Conservation (phyloP, 805 yeast genomes). For the Schwanniomyces polymorphus region DNA sequence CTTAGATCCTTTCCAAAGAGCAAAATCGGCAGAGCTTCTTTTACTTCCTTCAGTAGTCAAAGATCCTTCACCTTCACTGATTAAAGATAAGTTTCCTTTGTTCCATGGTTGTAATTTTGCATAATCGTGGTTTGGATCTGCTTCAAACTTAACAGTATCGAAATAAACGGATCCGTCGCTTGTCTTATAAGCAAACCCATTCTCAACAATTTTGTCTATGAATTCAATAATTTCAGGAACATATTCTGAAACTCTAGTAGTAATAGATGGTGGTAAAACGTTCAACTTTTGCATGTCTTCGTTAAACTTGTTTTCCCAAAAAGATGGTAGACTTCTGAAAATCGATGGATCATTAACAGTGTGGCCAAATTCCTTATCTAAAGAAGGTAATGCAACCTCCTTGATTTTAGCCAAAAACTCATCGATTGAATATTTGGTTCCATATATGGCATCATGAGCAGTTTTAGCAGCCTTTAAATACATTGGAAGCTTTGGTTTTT, state of each 20-base stretch:
- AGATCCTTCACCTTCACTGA: slow-evolving; percentile 95
- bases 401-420: slow-evolving; percentile 55
- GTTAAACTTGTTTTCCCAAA: slow-evolving; percentile 85
- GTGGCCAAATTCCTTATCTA: slow-evolving; percentile 74
- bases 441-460: slow-evolving; percentile 50
- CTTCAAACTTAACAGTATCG: slow-evolving; percentile 82
- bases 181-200: slow-evolving; percentile 84
- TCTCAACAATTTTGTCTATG: slow-evolving; percentile 69
- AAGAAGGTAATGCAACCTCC: slow-evolving; percentile 70
- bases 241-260: slow-evolving; percentile 94
- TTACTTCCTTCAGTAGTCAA: slow-evolving; percentile 61
- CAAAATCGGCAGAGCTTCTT: slow-evolving; percentile 81
- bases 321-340: slow-evolving; percentile 79
- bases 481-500: slow-evolving; percentile 87
- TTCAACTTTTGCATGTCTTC: slow-evolving; percentile 83
- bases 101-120: slow-evolving; percentile 99
- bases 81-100: slow-evolving; percentile 80
- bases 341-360: slow-evolving; percentile 81
- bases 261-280: slow-evolving; percentile 79
- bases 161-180: slow-evolving; percentile 94
- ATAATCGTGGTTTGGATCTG: slow-evolving; percentile 69
- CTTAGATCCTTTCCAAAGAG: slow-evolving; percentile 94
- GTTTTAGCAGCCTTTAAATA: slow-evolving; percentile 59
- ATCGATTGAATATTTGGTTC: slow-evolving; percentile 15
- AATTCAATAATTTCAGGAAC: slow-evolving; percentile 87